phyloP scores from a whole-genome alignment of 1,284 basidiomycete species.

The Schizophyllum commune region DNA sequence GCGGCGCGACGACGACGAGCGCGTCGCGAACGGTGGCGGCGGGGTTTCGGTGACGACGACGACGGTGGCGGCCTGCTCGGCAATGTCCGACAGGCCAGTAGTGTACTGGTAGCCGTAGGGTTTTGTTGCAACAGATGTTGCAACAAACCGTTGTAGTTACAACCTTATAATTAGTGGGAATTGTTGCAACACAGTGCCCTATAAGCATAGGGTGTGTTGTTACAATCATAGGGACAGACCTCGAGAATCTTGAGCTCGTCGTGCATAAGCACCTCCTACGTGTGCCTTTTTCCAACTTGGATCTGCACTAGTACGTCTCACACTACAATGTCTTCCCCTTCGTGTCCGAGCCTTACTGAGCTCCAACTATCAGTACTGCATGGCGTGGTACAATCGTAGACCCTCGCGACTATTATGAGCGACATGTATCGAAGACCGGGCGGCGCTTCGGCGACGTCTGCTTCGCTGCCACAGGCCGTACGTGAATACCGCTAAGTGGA shows the following conservation, averaged over 20 bases:
- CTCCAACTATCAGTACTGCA: neutral
- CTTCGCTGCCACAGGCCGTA: neutral
- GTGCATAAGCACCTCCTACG: neutral
- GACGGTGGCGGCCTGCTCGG: too few relatives aligned
- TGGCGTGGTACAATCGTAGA: neutral
- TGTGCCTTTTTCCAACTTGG: neutral
- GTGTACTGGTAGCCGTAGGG: too few relatives aligned
- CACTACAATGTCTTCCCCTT: neutral
- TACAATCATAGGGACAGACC: too few relatives aligned
- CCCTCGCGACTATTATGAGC: neutral
- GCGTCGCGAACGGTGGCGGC: too few relatives aligned
- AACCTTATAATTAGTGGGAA: too few relatives aligned
- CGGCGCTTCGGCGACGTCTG: neutral
- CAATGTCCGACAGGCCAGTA: too few relatives aligned
- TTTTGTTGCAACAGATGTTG: too few relatives aligned
- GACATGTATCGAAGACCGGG: neutral
- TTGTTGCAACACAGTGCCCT: too few relatives aligned
- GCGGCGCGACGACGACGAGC: too few relatives aligned
- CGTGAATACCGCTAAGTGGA: neutral
- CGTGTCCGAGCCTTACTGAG: neutral
- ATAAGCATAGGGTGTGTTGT: too few relatives aligned
- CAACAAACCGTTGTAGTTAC: too few relatives aligned
- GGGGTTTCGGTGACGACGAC: too few relatives aligned
- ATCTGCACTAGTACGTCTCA: neutral
- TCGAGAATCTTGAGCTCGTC: neutral